Evolutionary conservation across 1,284 basidiomycete species (phyloP).

Genomic region (Vanrija sp.): DNA sequence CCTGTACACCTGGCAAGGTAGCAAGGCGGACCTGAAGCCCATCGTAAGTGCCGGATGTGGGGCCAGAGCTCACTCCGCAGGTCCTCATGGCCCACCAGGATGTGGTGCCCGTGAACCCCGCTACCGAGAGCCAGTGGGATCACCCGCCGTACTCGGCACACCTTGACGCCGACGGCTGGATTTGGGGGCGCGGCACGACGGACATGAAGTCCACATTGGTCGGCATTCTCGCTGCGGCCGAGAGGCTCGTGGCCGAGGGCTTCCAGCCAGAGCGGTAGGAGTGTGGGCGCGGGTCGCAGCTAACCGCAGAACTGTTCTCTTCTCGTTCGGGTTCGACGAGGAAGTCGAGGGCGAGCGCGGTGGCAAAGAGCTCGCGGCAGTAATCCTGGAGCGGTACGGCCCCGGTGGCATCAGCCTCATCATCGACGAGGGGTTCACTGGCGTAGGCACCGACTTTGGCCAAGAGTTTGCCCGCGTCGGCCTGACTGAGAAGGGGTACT

Average conservation of each 20-base stretch:
- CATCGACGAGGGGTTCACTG: conserved; percentile 35
- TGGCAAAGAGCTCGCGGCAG: conserved; percentile 19
- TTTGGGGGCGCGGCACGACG: conserved; percentile 28
- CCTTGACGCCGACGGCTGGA: conserved; percentile 24
- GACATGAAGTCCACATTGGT: conserved; percentile 28
- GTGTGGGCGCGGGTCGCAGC: neutral
- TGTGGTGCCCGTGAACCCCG: conserved; percentile 56
- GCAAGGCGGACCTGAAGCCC: conserved; percentile 56
- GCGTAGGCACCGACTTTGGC: conserved; percentile 27
- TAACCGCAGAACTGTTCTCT: conserved; percentile 2
- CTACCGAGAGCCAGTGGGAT: conserved; percentile 49
- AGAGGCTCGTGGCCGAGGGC: conserved; percentile 19
- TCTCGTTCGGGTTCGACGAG: conserved; percentile 15
- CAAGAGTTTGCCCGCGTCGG: conserved; percentile 28
- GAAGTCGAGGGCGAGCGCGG: conserved; percentile 34
- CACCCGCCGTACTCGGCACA: conserved; percentile 23
- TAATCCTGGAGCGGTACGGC: conserved; percentile 22
- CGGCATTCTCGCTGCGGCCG: conserved; percentile 15
- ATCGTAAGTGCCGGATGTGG: conserved; percentile 24
- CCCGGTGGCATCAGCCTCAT: conserved; percentile 26
- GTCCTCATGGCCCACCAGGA: conserved; percentile 3
- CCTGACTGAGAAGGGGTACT: conserved; percentile 39
- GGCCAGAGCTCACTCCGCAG: too few relatives aligned
- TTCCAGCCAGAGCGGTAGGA: conserved; percentile 14
- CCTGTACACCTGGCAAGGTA: conserved; percentile 60